These are phyloP conservation scores for Pseudocercospora fijiensis DNA, from an alignment of 2,329 filamentous ascomycete genomes.

Conservation along the genomic window DNA sequence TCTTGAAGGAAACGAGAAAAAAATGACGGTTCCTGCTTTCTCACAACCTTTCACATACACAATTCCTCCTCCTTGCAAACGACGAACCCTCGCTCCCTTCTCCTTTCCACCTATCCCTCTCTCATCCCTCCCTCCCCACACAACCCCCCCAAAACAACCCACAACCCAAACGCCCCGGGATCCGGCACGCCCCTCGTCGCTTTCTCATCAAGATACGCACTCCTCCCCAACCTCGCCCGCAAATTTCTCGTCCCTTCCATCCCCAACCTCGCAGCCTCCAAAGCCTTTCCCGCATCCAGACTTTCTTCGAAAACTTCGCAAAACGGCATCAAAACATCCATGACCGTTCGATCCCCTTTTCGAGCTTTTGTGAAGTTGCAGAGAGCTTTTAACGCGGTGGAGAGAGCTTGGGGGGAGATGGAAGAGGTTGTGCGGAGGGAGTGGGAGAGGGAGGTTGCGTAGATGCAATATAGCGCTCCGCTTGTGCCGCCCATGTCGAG, in stretches of 20 bases:
- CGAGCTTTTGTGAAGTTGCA: conserved; percentile 39
- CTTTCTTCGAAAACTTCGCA: conserved; percentile 30
- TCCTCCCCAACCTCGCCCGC: conserved; percentile 39
- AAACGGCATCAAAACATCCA: conserved; percentile 41
- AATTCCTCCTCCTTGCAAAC: too few species aligned
- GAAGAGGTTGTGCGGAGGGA: conserved; percentile 28
- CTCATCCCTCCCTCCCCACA: conserved; percentile 7
- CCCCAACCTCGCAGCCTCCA: conserved; percentile 32
- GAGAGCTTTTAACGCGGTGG: conserved; percentile 34
- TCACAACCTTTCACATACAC: too few species aligned
- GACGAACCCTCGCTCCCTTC: too few species aligned
- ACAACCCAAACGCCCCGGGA: conserved; percentile 41
- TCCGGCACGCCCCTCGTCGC: conserved; percentile 40
- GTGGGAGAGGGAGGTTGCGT: conserved; percentile 36
- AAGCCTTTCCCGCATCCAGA: conserved; percentile 28
- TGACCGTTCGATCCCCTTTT: conserved; percentile 39
- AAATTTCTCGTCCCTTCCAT: conserved; percentile 40
- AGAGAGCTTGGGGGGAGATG: too few species aligned
- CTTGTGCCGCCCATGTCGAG: conserved; percentile 41
- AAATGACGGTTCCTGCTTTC: too few species aligned
- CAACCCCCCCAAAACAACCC: conserved; percentile 40
- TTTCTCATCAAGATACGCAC: conserved; percentile 40
- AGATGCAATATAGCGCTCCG: conserved; percentile 41
- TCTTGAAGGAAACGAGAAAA: too few species aligned
- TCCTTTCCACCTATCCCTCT: too few species aligned